These are phyloP conservation scores for Cyclotella atomus DNA, from an alignment of 108 stramenopile species.

Conservation along the genomic window DNA sequence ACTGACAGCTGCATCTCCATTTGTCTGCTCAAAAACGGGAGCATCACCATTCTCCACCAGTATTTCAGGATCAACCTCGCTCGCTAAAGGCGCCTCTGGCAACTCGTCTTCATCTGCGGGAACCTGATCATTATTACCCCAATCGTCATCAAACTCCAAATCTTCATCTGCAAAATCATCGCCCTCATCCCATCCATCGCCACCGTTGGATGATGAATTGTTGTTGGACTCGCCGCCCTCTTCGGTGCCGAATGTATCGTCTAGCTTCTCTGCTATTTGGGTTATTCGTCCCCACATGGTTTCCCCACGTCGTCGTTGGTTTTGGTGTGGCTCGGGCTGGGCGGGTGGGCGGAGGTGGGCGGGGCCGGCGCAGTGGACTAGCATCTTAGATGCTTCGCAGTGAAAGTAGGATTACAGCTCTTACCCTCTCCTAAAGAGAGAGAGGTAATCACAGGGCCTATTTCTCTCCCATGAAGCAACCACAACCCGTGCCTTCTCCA, in stretches of 20 bases:
- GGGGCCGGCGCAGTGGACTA: too few species aligned
- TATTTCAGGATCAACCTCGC: background rate
- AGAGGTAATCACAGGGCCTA: too few species aligned
- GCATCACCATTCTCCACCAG: background rate
- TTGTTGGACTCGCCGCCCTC: background rate
- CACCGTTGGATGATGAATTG: background rate
- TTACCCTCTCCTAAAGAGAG: too few species aligned
- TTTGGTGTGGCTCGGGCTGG: too few species aligned
- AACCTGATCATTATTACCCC: background rate
- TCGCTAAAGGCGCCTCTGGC: too few species aligned
- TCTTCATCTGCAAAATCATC: constrained; percentile 23
- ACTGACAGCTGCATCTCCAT: background rate
- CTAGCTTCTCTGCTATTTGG: constrained; percentile 40
- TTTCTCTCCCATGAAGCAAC: too few species aligned
- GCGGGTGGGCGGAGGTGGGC: too few species aligned
- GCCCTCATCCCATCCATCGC: constrained; percentile 26
- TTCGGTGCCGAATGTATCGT: constrained; percentile 23
- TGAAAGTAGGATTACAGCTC: too few species aligned
- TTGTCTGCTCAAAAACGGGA: background rate
- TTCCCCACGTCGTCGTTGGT: too few species aligned
- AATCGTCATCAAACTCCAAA: constrained; percentile 13
- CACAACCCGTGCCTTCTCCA: too few species aligned
- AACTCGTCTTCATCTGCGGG: background rate
- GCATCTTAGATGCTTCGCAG: too few species aligned
- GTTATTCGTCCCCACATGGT: constrained; percentile 47